These are phyloP conservation scores for Vanrija sp. DNA, from an alignment of 1,284 basidiomycete genomes.

Conservation along the genomic window DNA sequence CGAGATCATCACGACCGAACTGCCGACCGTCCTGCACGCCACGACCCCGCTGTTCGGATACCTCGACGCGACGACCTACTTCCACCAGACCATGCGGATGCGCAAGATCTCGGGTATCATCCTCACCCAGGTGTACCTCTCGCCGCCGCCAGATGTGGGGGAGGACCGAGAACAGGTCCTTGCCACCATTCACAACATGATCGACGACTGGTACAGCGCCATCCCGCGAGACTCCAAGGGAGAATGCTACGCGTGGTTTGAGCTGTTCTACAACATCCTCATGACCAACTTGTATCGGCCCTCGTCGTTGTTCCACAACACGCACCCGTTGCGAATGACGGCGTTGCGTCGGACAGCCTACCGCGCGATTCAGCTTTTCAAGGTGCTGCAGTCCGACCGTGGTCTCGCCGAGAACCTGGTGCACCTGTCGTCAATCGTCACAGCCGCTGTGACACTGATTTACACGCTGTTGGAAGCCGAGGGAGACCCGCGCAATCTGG, in stretches of 20 bases:
- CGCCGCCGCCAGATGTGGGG: too few species aligned
- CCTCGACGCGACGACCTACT: too few species aligned
- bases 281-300: not conserved
- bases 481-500: not conserved
- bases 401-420: not conserved
- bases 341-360: not conserved
- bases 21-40: too few species aligned
- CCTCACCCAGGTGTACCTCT: not conserved
- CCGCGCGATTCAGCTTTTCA: conserved; percentile 7
- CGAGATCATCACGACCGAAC: not conserved
- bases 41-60: too few species aligned
- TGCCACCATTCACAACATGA: conserved; percentile 1
- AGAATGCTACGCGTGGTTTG: not conserved
- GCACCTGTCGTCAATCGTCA: not conserved
- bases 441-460: not conserved
- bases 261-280: not conserved
- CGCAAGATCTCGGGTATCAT: conserved; percentile 5
- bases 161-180: conserved; percentile 6
- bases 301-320: not conserved
- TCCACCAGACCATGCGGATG: not conserved
- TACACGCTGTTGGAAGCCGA: not conserved
- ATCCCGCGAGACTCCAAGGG: too few species aligned
- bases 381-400: not conserved
- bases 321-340: not conserved
- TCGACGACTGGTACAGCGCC: conserved; percentile 5